Evolutionary conservation across 2,329 filamentous ascomycete genomes (phyloP).

Genomic region (Albophoma yamanashiensis): DNA sequence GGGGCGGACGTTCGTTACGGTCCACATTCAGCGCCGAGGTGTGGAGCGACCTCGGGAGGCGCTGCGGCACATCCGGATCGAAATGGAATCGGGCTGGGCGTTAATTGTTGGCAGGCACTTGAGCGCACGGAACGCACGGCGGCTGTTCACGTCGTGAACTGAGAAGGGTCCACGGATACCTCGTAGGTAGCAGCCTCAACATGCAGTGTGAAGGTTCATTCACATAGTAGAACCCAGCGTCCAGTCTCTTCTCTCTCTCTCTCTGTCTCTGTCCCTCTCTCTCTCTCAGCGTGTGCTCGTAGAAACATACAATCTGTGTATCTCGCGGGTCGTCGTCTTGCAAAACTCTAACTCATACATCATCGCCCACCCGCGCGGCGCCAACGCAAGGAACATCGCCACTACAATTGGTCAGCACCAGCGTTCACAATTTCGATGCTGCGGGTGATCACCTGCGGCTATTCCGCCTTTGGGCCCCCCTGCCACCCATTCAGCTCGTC

Average conservation of each 20-base stretch:
- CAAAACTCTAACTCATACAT: not conserved
- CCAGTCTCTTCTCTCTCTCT: too few species aligned
- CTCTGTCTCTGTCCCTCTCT: too few species aligned
- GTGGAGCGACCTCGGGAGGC: not conserved
- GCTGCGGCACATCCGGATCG: not conserved
- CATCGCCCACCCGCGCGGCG: not conserved
- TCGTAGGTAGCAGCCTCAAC: too few species aligned
- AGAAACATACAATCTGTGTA: too few species aligned
- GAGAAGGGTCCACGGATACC: too few species aligned
- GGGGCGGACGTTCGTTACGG: not conserved
- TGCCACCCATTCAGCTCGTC: not conserved
- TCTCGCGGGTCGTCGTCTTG: too few species aligned
- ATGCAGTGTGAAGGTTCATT: too few species aligned
- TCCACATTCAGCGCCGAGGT: not conserved
- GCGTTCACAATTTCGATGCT: not conserved
- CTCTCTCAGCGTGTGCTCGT: too few species aligned
- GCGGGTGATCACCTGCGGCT: not conserved
- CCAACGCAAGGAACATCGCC: not conserved
- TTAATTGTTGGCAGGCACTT: not conserved
- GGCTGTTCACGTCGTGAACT: not conserved
- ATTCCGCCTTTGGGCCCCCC: not conserved
- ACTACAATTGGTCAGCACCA: not conserved
- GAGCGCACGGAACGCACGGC: not conserved
- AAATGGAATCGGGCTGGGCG: too few species aligned
- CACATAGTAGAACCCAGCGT: too few species aligned